These are phyloP conservation scores for Prunus padus DNA, from an alignment of 306 rosid species.

Conservation along the genomic window DNA sequence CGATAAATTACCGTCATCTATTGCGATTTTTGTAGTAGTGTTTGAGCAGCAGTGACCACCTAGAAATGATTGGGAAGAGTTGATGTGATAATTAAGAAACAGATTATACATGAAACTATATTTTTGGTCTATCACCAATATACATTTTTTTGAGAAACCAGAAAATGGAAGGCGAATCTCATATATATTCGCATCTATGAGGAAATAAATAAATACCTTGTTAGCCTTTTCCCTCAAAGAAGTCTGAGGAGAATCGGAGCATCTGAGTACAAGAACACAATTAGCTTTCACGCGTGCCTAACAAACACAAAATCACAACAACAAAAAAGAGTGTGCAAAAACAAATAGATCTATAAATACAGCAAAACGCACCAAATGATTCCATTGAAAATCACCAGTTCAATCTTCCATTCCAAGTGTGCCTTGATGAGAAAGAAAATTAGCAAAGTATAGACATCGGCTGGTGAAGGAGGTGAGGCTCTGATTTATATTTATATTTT, in stretches of 20 bases:
- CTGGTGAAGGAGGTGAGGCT: too few species aligned
- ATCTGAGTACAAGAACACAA: slow-evolving; percentile 81
- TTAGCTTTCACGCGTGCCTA: slow-evolving; percentile 99
- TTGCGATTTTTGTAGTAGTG: too few species aligned
- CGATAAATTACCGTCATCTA: too few species aligned
- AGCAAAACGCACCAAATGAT: background rate
- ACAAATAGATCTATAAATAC: background rate
- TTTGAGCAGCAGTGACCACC: too few species aligned
- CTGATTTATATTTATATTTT: too few species aligned
- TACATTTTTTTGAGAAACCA: background rate
- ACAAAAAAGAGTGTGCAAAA: slow-evolving; percentile 14
- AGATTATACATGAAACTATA: background rate
- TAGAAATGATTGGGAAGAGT: background rate
- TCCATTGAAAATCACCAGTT: background rate
- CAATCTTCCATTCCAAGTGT: too few species aligned
- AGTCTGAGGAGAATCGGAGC: slow-evolving; percentile 94
- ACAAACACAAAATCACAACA: slow-evolving; percentile 14
- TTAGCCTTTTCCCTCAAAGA: slow-evolving; percentile 87
- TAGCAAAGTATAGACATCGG: too few species aligned
- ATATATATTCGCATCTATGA: background rate
- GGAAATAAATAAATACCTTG: slow-evolving; percentile 52
- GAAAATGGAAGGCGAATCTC: background rate
- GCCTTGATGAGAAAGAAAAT: too few species aligned
- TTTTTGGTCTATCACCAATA: background rate
- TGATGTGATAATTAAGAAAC: background rate